A percentile compares a stretch with the other conserved stretches of the same genome.
Evolutionary conservation across 352 stramenopile genomes (phyloP).

Genomic region (Phytophthora parvispora): DNA sequence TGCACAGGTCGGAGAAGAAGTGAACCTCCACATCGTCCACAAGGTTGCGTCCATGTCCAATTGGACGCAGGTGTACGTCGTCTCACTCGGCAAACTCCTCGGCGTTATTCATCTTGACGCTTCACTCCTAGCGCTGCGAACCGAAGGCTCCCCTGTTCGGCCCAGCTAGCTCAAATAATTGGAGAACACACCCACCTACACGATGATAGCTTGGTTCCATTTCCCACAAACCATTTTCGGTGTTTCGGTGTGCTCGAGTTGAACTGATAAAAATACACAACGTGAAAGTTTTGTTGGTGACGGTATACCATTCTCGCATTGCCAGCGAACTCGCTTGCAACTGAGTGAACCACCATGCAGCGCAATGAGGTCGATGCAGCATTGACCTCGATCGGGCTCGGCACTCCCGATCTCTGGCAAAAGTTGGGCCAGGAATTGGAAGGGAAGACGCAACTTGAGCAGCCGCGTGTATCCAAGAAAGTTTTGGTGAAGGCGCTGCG

Average conservation of each 20-base stretch:
- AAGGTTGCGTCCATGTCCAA: conserved; percentile 86
- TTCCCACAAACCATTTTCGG: conserved; percentile 24
- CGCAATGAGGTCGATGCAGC: conserved; percentile 86
- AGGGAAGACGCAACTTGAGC: conserved; percentile 82
- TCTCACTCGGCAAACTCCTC: conserved; percentile 72
- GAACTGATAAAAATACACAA: conserved; percentile 41
- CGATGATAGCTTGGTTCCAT: too few species aligned
- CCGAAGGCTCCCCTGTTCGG: conserved; percentile 1
- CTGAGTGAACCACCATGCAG: conserved; percentile 55
- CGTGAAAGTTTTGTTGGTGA: not conserved
- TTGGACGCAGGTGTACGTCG: conserved; percentile 88
- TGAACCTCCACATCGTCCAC: conserved; percentile 82
- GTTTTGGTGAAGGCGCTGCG: conserved; percentile 84
- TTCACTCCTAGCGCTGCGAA: conserved; percentile 41
- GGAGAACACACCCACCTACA: too few species aligned
- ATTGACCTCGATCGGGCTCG: conserved; percentile 69
- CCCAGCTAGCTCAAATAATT: too few species aligned
- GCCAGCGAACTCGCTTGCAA: not conserved
- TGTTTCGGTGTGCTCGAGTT: conserved; percentile 7
- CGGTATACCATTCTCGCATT: conserved; percentile 11
- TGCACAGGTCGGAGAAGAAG: conserved; percentile 64
- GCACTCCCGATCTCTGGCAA: conserved; percentile 84
- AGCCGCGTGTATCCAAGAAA: conserved; percentile 86
- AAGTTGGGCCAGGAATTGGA: conserved; percentile 83
- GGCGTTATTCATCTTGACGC: conserved; percentile 78